These are phyloP conservation scores for Irpex lacteus DNA, from an alignment of 1,284 basidiomycete genomes.

Conservation along the genomic window DNA sequence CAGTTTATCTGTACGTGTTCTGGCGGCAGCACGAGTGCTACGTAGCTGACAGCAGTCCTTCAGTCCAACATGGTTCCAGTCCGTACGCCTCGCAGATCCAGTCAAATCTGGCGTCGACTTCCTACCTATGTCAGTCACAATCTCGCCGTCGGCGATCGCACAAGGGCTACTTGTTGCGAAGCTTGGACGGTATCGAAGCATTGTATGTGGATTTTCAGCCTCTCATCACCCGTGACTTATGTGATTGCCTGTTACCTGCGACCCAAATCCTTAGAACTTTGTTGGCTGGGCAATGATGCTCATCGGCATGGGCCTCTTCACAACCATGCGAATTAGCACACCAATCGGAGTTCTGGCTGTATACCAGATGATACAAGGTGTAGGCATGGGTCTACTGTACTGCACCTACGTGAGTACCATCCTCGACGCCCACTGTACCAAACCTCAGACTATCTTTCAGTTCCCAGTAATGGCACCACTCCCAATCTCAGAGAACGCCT, in stretches of 20 bases:
- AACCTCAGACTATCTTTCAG: conserved; percentile 10
- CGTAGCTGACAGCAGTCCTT: not conserved
- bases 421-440: not conserved
- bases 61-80: conserved; percentile 22
- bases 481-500: conserved; percentile 23
- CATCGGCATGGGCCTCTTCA: conserved; percentile 24
- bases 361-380: conserved; percentile 26
- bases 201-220: conserved; percentile 7
- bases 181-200: conserved; percentile 5
- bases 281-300: conserved; percentile 24
- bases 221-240: not conserved
- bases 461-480: conserved; percentile 35
- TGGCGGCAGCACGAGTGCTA: too few species aligned
- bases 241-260: too few species aligned
- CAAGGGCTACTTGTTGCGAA: conserved; percentile 15
- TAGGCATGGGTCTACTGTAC: conserved; percentile 26
- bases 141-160: conserved; percentile 17
- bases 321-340: conserved; percentile 15
- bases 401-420: conserved; percentile 12
- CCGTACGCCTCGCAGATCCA: conserved; percentile 14
- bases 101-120: conserved; percentile 19
- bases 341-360: conserved; percentile 17
- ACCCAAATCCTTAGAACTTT: conserved; percentile 12
- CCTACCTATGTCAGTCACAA: conserved; percentile 16
- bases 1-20: not conserved